Base-by-base conservation (phyloP, 164 flowering plant species). In the Sedum album region DNA sequence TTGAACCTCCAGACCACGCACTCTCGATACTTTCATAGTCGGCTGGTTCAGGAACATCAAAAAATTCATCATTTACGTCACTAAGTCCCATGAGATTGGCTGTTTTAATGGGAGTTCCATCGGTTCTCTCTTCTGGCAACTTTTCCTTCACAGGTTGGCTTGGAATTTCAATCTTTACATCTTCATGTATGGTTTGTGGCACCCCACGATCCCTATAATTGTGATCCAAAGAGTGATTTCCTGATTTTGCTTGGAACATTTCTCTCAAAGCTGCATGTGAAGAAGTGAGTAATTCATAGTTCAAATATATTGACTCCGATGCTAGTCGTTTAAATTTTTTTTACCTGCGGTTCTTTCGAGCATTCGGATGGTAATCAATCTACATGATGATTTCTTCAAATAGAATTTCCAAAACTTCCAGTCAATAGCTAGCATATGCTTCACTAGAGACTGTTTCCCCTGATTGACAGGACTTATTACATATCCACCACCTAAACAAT, bases 341-440 rank as follows among this genome's bases (percentile, higher is more conserved):
- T 35, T 35, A 35, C 38, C 38, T 35, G 38, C 38, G 38, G 7
- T 3, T 35, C 38, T 35, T 35, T 35, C 38, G 38, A 7, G 38
- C 38, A 7, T 35, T 41, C 80, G 81, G 31, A 87, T 85, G 28
- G 98, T 91, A 28, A 86, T 75, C 31, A 90, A 77, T 77, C 86
- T 74, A 14, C 81, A 81, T 30, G 88, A 76, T 1, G 94, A 73
- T 41, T 82, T 76, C 14, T 77, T 73, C 26, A 85, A 35, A 73
- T 84, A 88, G 62, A 85, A 78, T 75, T 81, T 90, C 95, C 93
- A 93, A 74, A 68, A 79, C 70, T 80, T 91, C 98, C 98, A 93
- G 68, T 93, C 97, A 60, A 91, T 78, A 15, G 97, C 88, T 74
- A 93, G 89, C 98, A 93, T 93, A 81, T 93, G 96, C 69, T 85